Evolutionary conservation across 2,329 filamentous ascomycete species (phyloP).

Genomic region (Colletotrichum echinochloae): DNA sequence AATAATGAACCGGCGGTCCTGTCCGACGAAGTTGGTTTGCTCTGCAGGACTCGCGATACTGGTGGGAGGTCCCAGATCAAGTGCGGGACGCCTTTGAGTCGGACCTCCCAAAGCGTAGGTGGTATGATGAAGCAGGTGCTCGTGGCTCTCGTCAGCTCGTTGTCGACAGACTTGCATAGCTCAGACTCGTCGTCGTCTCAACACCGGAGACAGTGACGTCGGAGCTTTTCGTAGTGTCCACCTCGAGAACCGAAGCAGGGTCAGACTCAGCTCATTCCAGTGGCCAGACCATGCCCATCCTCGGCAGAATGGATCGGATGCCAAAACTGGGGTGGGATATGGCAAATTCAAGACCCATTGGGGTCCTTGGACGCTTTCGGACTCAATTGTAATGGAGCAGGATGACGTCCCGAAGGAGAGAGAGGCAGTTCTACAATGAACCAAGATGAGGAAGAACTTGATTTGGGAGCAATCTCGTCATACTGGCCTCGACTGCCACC

Average conservation of each 20-base stretch:
- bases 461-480: neutral
- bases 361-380: neutral
- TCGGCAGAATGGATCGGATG: neutral
- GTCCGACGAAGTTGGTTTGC: too few relatives aligned
- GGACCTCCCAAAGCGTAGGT: neutral
- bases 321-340: neutral
- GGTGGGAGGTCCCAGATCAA: too few relatives aligned
- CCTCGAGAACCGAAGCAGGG: neutral
- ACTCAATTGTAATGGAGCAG: neutral
- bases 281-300: neutral
- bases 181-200: neutral
- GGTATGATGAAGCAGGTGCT: neutral
- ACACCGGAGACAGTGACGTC: neutral
- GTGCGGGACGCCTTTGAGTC: neutral
- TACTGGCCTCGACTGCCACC: neutral
- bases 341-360: neutral
- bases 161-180: neutral
- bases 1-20: too few relatives aligned
- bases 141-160: neutral
- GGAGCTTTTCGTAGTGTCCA: neutral
- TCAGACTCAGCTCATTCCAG: too few relatives aligned
- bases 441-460: neutral
- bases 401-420: neutral
- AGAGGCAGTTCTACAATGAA: neutral
- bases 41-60: too few relatives aligned